phyloP scores from a whole-genome alignment of 257 asterid species.

The Solanum pinnatisectum region DNA sequence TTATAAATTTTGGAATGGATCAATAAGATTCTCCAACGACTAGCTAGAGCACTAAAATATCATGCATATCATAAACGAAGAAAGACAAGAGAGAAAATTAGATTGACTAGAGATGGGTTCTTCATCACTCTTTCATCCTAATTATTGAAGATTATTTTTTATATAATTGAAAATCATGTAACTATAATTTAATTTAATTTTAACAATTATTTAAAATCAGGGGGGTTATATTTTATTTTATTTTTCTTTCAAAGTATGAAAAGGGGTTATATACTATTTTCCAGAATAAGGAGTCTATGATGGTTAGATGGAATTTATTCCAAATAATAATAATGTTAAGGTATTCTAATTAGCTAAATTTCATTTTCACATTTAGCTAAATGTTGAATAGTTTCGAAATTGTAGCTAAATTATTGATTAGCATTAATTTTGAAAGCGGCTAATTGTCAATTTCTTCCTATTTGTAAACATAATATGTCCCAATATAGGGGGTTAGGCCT shows the following conservation, averaged over 20 bases:
- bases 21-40: not conserved
- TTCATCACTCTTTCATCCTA: not conserved
- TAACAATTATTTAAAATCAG: not conserved
- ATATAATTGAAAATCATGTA: not conserved
- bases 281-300: not conserved
- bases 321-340: not conserved
- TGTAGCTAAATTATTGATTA: not conserved
- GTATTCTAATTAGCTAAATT: not conserved
- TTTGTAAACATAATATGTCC: not conserved
- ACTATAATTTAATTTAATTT: not conserved
- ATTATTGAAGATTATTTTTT: not conserved
- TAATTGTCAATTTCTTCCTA: not conserved
- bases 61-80: not conserved
- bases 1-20: not conserved
- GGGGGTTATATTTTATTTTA: not conserved
- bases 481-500: not conserved
- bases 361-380: not conserved
- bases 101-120: not conserved
- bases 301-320: not conserved
- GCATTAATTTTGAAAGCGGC: not conserved
- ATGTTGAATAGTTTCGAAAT: not conserved
- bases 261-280: not conserved
- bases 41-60: not conserved
- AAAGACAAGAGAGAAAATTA: not conserved
- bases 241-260: not conserved